These are phyloP conservation scores for Trametes cinnabarina DNA, from an alignment of 768 basidiomycete genomes.

Conservation along the genomic window DNA sequence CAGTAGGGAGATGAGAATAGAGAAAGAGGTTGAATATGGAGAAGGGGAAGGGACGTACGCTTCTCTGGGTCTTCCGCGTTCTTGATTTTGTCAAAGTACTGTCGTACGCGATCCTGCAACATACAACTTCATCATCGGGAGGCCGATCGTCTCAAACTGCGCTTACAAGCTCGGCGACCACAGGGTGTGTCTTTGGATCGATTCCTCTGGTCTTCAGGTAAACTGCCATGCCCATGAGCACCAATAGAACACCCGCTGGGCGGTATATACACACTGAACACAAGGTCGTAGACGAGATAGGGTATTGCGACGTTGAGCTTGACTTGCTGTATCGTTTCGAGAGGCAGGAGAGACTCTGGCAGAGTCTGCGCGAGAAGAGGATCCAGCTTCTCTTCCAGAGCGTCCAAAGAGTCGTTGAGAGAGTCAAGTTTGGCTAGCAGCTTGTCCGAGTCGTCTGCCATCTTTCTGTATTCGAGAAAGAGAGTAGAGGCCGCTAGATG, in stretches of 20 bases:
- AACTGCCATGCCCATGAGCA: slow-evolving; percentile 41
- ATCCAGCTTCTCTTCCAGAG: slow-evolving; percentile 64
- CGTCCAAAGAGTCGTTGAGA: slow-evolving; percentile 59
- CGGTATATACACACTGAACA: slow-evolving; percentile 57
- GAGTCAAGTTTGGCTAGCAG: slow-evolving; percentile 43
- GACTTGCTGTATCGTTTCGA: slow-evolving; percentile 77
- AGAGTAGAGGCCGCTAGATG: too few relatives aligned
- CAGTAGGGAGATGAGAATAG: not conserved
- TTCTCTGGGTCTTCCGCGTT: slow-evolving; percentile 66
- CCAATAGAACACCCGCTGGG: too few relatives aligned
- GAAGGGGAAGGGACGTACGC: slow-evolving; percentile 38
- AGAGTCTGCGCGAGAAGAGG: slow-evolving; percentile 68
- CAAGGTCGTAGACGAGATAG: slow-evolving; percentile 81
- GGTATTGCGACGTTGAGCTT: slow-evolving; percentile 77
- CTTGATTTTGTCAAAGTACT: slow-evolving; percentile 83
- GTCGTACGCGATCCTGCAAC: slow-evolving; percentile 64
- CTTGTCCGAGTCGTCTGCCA: slow-evolving; percentile 38
- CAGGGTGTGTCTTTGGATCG: slow-evolving; percentile 76
- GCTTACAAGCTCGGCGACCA: slow-evolving; percentile 67
- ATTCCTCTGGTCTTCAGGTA: slow-evolving; percentile 79
- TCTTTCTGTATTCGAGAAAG: too few relatives aligned
- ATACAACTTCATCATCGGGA: not conserved
- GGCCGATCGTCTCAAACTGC: not conserved
- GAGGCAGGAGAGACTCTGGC: slow-evolving; percentile 58
- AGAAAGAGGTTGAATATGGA: not conserved